Conservation (phyloP, 2,329 filamentous ascomycete species). For the Tympanopsis confertula region DNA sequence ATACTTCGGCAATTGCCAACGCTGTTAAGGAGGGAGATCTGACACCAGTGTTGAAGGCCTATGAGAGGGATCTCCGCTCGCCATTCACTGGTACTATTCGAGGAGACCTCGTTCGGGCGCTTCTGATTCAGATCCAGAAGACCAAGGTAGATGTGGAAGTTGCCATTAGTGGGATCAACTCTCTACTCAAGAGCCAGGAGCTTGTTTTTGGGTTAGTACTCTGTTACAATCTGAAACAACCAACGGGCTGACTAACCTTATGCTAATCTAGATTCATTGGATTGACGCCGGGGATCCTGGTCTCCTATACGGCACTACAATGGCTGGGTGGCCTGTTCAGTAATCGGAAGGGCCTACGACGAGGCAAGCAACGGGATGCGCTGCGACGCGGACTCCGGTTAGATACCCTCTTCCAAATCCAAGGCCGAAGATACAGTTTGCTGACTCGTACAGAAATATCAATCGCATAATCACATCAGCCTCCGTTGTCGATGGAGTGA, state of each 20-base stretch:
- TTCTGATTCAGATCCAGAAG: constrained; percentile 95
- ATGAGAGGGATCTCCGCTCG: constrained; percentile 74
- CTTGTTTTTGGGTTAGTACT: constrained; percentile 59
- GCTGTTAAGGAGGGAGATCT: constrained; percentile 87
- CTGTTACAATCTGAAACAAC: too few species aligned
- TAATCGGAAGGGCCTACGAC: constrained; percentile 56
- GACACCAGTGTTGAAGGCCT: constrained; percentile 80
- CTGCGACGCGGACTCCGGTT: constrained; percentile 66
- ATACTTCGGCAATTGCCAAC: constrained; percentile 61
- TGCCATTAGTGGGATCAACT: constrained; percentile 89
- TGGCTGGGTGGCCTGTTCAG: constrained; percentile 64
- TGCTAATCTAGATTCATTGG: constrained; percentile 75
- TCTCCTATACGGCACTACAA: constrained; percentile 61
- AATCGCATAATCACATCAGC: neutral
- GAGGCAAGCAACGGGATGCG: constrained; percentile 30
- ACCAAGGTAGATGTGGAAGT: constrained; percentile 97
- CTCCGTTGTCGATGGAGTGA: neutral
- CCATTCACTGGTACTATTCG: constrained; percentile 74
- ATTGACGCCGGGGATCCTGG: constrained; percentile 82
- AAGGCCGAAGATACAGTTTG: too few species aligned
- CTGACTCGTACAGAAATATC: neutral
- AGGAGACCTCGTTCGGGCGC: constrained; percentile 77
- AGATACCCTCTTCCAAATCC: constrained; percentile 77
- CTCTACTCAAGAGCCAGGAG: constrained; percentile 88
- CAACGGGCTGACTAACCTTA: neutral